Conservation (phyloP, 2,329 filamentous ascomycete species). For the Colletotrichum shisoi region DNA sequence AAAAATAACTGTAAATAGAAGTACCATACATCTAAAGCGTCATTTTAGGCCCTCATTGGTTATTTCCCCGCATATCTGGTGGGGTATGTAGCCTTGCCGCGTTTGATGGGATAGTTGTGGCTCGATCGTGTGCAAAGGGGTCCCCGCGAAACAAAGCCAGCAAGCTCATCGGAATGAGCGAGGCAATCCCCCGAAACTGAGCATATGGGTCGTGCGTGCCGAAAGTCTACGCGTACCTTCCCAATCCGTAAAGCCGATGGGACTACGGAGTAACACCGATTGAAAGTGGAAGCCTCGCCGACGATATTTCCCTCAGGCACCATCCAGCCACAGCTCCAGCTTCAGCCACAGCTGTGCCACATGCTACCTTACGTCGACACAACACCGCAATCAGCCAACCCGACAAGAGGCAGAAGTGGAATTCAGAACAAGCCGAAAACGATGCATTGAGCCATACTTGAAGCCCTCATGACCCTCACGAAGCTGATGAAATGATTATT, state of each 20-base stretch:
- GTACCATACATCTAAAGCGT: too few relatives aligned
- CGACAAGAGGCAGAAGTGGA: slow-evolving; percentile 15
- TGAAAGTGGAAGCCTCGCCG: not conserved
- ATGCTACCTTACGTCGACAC: slow-evolving; percentile 33
- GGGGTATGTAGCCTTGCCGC: too few relatives aligned
- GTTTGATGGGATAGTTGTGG: not conserved
- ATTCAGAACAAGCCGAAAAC: slow-evolving; percentile 32
- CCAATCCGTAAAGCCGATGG: not conserved
- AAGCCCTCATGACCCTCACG: slow-evolving; percentile 37
- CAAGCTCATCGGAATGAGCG: slow-evolving; percentile 15
- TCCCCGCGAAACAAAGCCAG: slow-evolving; percentile 2
- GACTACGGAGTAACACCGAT: slow-evolving; percentile 15
- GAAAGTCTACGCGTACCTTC: not conserved
- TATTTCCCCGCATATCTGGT: too few relatives aligned
- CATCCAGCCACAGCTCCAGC: slow-evolving; percentile 12
- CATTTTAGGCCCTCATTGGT: too few relatives aligned
- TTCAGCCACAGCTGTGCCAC: slow-evolving; percentile 35
- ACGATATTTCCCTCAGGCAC: not conserved
- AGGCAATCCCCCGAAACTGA: slow-evolving; percentile 8
- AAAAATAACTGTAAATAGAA: too few relatives aligned
- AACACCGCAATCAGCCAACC: slow-evolving; percentile 36
- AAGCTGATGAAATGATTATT: slow-evolving; percentile 37
- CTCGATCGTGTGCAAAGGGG: not conserved
- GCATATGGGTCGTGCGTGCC: slow-evolving; percentile 8
- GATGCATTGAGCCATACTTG: slow-evolving; percentile 34